Evolutionary conservation across 352 stramenopile species (phyloP).

Genomic region (Globisporangium viniferum): DNA sequence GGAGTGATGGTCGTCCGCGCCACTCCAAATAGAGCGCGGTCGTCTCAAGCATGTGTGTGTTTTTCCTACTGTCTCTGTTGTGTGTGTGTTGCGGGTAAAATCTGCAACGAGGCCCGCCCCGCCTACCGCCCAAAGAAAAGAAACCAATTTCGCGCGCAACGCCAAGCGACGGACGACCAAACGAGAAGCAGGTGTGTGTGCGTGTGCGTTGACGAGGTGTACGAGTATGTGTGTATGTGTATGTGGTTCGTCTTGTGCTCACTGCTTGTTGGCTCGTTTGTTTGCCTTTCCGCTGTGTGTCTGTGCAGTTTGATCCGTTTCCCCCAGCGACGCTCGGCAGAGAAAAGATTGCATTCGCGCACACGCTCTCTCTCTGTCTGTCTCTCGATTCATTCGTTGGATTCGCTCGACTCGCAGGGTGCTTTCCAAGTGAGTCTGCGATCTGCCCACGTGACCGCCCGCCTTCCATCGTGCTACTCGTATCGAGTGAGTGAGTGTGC

Average conservation of each 20-base stretch:
- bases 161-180: background rate
- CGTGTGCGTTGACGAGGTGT: background rate
- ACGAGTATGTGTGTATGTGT: background rate
- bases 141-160: constrained; percentile 11
- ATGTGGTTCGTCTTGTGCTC: background rate
- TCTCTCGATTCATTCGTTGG: background rate
- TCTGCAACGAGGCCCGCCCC: background rate
- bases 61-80: background rate
- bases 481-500: background rate
- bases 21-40: background rate
- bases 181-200: background rate
- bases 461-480: background rate
- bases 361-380: background rate
- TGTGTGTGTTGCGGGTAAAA: background rate
- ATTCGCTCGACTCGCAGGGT: background rate
- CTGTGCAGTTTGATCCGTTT: background rate
- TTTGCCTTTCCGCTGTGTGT: background rate
- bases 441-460: no score
- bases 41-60: background rate
- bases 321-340: background rate
- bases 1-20: background rate
- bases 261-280: background rate
- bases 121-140: background rate
- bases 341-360: constrained; percentile 6
- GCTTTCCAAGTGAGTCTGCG: background rate